Base-by-base conservation (phyloP, 768 basidiomycete species). In the Kwoniella europaea region DNA sequence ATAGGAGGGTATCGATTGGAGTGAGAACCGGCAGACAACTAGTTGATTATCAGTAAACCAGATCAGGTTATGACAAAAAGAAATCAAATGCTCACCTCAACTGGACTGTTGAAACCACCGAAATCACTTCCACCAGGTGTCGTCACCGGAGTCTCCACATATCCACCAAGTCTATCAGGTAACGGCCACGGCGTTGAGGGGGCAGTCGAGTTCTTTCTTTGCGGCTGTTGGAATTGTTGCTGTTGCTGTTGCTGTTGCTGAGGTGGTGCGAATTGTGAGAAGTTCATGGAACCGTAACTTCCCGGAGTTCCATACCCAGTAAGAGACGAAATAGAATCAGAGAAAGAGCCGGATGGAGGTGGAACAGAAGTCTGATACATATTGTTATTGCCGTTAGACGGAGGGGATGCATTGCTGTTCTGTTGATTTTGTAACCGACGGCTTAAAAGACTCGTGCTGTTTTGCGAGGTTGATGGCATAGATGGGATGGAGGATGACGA, bases 61-160 rank as follows among this genome's bases (percentile, higher is more conserved):
- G 15, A 27, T 22, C n/a, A 27, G 35, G 55, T 20, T 24, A 56
- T 20, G 12, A 4, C 15, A 35, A 12, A 57, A 24, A 12, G 4
- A 18, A 35, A 60, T 27, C 35, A 35, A 78, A 18, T 4, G 46
- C 77, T 63, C 52, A 77, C 77, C 18, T 76, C 79, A 29, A 58
- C 65, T 12, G 76, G 75, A 72, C 76, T 76, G 24, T 52, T 63
- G 41, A 58, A 67, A n/a, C 53, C 65, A 20, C 74, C 74, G 42
- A 75, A 41, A 29, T 79, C 79, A 61, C 76, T 76, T 3, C 76
- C 80, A n/a, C 76, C 80, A 10, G 78, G 76, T 2, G 78, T 78
- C 7, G 76, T 76, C 18, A 56, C 78, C 0, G 80, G 80, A 22
- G 80, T 79, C n/a, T 74, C 78, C 12, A 43, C 63, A 54, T 71